Percentiles rank a stretch among this genome's conserved stretches.
Evolutionary conservation across 148 eudicot genomes (phyloP).

Genomic region (Fagopyrum esculentum): DNA sequence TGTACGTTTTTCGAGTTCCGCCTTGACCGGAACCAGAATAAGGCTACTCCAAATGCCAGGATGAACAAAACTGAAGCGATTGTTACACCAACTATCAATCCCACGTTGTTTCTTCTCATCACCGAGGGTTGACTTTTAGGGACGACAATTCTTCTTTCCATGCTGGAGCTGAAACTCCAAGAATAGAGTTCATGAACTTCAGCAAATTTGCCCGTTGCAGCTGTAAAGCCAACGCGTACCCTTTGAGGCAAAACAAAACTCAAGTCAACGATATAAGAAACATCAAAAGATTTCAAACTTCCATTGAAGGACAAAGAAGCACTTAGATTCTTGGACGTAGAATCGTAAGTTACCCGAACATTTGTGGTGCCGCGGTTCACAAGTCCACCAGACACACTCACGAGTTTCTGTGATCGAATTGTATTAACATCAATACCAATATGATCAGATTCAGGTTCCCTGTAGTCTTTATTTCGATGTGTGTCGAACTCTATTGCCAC

Average conservation of each 20-base stretch:
- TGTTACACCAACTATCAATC: slow-evolving; percentile 16
- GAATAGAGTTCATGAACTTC: slow-evolving; percentile 27
- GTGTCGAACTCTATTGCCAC: slow-evolving; percentile 49
- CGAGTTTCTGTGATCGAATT: slow-evolving; percentile 20
- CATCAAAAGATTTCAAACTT: slow-evolving; percentile 20
- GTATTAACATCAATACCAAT: slow-evolving; percentile 53
- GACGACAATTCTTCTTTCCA: slow-evolving; percentile 2
- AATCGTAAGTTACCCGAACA: slow-evolving; percentile 38
- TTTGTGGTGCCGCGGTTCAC: slow-evolving; percentile 33
- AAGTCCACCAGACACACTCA: slow-evolving; percentile 41
- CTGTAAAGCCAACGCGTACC: slow-evolving; percentile 50
- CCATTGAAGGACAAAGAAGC: slow-evolving; percentile 30
- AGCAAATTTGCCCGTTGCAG: slow-evolving; percentile 26
- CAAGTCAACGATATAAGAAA: slow-evolving; percentile 38
- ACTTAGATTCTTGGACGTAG: slow-evolving; percentile 30
- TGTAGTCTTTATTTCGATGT: slow-evolving; percentile 30
- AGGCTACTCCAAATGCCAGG: slow-evolving; percentile 7
- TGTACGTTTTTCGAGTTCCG: not conserved
- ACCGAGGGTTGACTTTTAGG: not conserved
- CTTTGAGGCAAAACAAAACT: slow-evolving; percentile 33
- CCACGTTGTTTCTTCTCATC: not conserved
- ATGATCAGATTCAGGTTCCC: slow-evolving; percentile 35
- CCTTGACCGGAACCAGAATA: not conserved
- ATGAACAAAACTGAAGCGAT: slow-evolving; percentile 19
- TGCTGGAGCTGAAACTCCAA: slow-evolving; percentile 38